Evolutionary conservation across 2,329 filamentous ascomycete species (phyloP), one percentile per base, ranked within the genome.

Genomic region (Aspergillus neoniger): DNA sequence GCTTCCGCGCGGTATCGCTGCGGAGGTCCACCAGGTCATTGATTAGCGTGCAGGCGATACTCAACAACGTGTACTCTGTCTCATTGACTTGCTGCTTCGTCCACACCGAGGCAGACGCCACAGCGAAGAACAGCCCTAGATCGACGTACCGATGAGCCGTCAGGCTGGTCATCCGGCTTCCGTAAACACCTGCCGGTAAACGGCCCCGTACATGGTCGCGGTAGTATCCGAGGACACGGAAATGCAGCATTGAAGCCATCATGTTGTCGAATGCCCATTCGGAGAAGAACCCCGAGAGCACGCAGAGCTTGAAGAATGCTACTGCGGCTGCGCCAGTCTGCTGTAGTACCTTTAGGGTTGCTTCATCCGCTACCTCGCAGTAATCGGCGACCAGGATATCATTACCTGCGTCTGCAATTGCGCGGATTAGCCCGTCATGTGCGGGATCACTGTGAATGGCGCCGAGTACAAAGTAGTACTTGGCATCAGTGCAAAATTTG

Each of bases 381-480:
- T 60, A 58, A 32, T 60, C 58, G 30, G 52, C 61, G 14, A 63
- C 38, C 6, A 56, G 54, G 25, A 57, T 49, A n/a, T 70, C 63
- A 19, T 72, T 70, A 21, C 60, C 68, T 2, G 69, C 63, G 19
- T 69, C 67, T 21, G 68, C 64, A 19, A 70, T 59, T 1, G 68
- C 65, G 2, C 55, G 44, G 0, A 64, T 50, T 1, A 69, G 28
- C 15, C 65, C 68, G 25, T 66, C 60, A 30, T 69, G 64, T 8
- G 56, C 53, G 7, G 52, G 9, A 2, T 55, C 50, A 1, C 53
- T 63, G 5, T 60, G 60, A 15, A 59, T 63, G 4, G 91, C 91
- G 4, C 95, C 90, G 64, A 89, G 82, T 1, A 30, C 28, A 76
- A 94, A 95, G 80, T 90, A 88, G 69, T 92, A 83, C 73, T 95